Conservation (phyloP, 2,329 filamentous ascomycete genomes). For the Capronia coronata region DNA sequence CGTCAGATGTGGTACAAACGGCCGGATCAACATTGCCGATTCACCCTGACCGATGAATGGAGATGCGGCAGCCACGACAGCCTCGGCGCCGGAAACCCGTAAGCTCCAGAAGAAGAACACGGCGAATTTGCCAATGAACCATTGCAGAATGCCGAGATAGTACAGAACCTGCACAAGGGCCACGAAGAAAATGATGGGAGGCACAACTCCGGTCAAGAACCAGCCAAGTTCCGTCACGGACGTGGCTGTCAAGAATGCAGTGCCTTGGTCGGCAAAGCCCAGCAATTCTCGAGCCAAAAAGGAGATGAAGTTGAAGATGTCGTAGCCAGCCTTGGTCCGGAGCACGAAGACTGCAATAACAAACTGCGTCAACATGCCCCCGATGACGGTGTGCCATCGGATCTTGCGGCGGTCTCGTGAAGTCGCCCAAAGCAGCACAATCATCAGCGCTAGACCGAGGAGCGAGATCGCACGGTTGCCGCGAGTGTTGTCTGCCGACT, state of each 20-base stretch:
- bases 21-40: conserved; percentile 84
- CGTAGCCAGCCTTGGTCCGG: conserved; percentile 70
- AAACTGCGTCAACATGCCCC: conserved; percentile 83
- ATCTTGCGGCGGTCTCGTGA: conserved; percentile 60
- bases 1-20: conserved; percentile 79
- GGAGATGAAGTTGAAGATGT: conserved; percentile 88
- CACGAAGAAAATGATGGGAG: conserved; percentile 94
- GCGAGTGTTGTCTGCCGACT: conserved; percentile 68
- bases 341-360: conserved; percentile 83
- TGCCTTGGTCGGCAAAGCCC: conserved; percentile 67
- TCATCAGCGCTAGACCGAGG: conserved; percentile 67
- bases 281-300: conserved; percentile 66
- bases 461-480: conserved; percentile 73
- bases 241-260: conserved; percentile 60
- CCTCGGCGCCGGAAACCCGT: conserved; percentile 80
- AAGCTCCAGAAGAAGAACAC: conserved; percentile 88
- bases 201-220: conserved; percentile 76
- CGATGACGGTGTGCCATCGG: conserved; percentile 71
- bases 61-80: conserved; percentile 86
- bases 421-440: conserved; percentile 61
- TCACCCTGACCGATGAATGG: conserved; percentile 94
- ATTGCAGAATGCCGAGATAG: conserved; percentile 74
- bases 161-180: conserved; percentile 82
- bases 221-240: conserved; percentile 45
- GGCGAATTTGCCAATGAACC: conserved; percentile 83